Base-by-base conservation (phyloP, 2,329 filamentous ascomycete genomes). In the Colletotrichum horii region DNA sequence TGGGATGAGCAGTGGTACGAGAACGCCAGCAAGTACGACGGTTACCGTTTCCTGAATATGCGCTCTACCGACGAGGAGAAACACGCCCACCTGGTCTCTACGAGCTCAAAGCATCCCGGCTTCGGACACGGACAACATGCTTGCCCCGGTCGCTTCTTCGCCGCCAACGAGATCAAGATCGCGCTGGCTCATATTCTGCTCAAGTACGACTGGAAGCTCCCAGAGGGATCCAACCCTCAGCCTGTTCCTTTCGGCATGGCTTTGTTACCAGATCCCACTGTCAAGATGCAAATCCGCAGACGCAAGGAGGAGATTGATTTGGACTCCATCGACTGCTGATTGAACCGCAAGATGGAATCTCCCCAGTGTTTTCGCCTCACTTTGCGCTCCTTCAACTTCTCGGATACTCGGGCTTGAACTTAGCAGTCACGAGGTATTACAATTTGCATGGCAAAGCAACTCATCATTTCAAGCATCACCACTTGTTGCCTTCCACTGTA, bases 111-210 rank as follows among this genome's bases (percentile, higher is more conserved):
- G 8, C 80, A 81, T 26, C 70, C 38, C 6, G 78, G 71, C 19
- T 87, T 85, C 61, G 84, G 85, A 2, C 79, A 85, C 64, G 85
- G 85, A 4, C 77, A 77, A 12, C 83, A 85, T 66, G 81, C 84
- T 2, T 86, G 84, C 74, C 84, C 84, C 2, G 84, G 84, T 1
- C 77, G 84, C 14, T 85, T 84, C 76, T 85, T 85, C 77, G 84
- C 83, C 2, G 79, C 78, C 12, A 82, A 83, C 70, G 81, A 85
- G 78, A 79, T 85, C 32, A 85, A 86, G 79, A 77, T 85, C 34
- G 43, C 80, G n/a, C 60, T 84, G 52, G 77, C 79, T 69, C 79
- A 82, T 58, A 16, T 85, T 6, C 52, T 85, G 24, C 70, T 80
- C 64, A 81, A 80, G 71, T 85, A 82, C 74, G 83, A 85, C 32